Conservation (phyloP, 1,284 basidiomycete genomes). For the Sutorius eximius region DNA sequence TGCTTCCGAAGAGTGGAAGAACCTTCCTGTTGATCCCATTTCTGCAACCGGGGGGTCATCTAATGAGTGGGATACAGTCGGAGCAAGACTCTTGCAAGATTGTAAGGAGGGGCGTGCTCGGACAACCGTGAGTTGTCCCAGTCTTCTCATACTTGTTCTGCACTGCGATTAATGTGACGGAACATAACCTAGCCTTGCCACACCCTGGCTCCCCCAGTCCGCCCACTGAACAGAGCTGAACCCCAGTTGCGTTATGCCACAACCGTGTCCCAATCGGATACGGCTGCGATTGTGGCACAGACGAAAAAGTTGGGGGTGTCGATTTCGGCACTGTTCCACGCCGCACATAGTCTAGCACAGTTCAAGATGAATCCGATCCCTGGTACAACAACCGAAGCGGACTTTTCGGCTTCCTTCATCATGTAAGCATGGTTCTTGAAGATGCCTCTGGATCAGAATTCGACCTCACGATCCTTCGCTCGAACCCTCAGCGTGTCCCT, state of each 20-base stretch:
- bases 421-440: constrained; percentile 10
- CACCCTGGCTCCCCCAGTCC: constrained; percentile 12
- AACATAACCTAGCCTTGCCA: constrained; percentile 13
- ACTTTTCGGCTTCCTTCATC: constrained; percentile 12
- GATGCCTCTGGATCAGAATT: background rate
- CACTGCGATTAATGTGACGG: background rate
- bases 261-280: constrained; percentile 9
- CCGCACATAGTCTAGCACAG: constrained; percentile 21
- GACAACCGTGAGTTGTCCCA: constrained; percentile 6
- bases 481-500: constrained; percentile 7
- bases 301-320: constrained; percentile 18
- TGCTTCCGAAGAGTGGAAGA: constrained; percentile 21
- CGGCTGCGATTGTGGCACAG: constrained; percentile 9
- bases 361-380: constrained; percentile 23
- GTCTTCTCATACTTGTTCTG: no score
- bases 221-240: constrained; percentile 11
- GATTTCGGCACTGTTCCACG: constrained; percentile 18
- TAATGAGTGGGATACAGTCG: constrained; percentile 14
- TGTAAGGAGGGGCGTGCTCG: constrained; percentile 9
- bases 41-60: constrained; percentile 17
- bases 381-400: constrained; percentile 11
- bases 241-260: constrained; percentile 9
- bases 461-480: background rate
- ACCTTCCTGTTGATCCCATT: constrained; percentile 24
- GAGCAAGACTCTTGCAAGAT: constrained; percentile 10